Base-by-base conservation (phyloP, 495 filamentous ascomycete genomes). In the Friedmanniomyces endolithicus region DNA sequence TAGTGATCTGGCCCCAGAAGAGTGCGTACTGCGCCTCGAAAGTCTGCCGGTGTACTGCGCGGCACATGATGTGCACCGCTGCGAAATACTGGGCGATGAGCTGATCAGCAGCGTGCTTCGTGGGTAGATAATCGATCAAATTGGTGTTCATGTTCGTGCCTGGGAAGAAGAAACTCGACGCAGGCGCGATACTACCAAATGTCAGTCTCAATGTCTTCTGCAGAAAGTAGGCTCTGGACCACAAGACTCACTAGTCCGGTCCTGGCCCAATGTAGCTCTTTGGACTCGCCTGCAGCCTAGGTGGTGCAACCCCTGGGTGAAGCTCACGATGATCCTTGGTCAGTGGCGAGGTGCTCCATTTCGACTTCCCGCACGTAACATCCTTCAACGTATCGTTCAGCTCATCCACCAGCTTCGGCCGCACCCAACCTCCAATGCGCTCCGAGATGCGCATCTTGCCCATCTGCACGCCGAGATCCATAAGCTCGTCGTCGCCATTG, bases 131-230 rank as follows among this genome's bases (percentile, higher is more conserved):
- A 24, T 78, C 68, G 50, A 82, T 64, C 22, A 86, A 63, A 8
- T 72, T 69, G 0, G 72, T 72, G 19, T 69, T 65, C 25, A 75
- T 58, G 19, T 70, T 67, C 2, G 68, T 68, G 25, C 75, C 70
- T 11, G 78, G 79, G 53, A 86, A 85, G 63, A 85, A 83, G 69
- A 85, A 84, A 52, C 77, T 78, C 41, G 80, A 79, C n/a, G 78
- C 72, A 1, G 68, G 68, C 0, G 68, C 65, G 17, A 72, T 65
- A 53, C 37, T 41, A 41, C 3, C 16, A 19, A 19, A 4, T 4
- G 12, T 41, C 37, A 41, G 17, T 41, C 12, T 14, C 17, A 16
- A 41, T n/a, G n/a, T n/a, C n/a, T n/a, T n/a, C 37, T 6, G 6
- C 37, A 6, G 37, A 14, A 41, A 41, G 37, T 3, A 41, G 17